phyloP scores from a whole-genome alignment of 2,329 filamentous ascomycete genomes.

The Fusarium tupiense region DNA sequence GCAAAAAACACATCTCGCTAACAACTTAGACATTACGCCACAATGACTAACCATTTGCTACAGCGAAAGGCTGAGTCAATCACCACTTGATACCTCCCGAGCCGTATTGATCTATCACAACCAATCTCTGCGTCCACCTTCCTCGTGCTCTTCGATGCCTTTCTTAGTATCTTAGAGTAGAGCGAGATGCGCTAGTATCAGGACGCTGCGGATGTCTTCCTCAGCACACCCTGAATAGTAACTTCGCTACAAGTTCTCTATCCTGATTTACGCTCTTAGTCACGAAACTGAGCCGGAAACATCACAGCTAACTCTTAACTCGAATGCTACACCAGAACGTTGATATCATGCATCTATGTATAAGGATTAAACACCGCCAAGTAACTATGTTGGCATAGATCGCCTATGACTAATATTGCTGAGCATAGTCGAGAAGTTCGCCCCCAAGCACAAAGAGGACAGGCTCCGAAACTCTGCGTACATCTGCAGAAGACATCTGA shows the following conservation, averaged over 20 bases:
- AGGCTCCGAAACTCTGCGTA: neutral
- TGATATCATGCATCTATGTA: neutral
- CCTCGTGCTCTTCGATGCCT: neutral
- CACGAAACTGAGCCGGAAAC: neutral
- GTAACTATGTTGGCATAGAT: neutral
- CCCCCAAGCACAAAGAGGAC: neutral
- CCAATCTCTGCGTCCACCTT: neutral
- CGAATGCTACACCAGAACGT: neutral
- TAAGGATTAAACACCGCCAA: too few species aligned
- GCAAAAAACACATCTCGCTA: too few species aligned
- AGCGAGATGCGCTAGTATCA: rapidly evolving
- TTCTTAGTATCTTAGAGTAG: neutral
- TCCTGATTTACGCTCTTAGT: neutral
- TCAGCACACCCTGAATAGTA: neutral
- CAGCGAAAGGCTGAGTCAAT: too few species aligned
- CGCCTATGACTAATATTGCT: neutral
- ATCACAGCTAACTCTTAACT: neutral
- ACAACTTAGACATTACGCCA: too few species aligned
- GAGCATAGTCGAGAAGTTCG: neutral
- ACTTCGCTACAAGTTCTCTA: neutral
- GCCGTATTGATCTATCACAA: rapidly evolving
- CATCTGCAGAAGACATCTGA: neutral
- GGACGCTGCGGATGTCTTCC: rapidly evolving
- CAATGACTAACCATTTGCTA: too few species aligned
- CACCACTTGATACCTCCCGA: too few species aligned